Percentiles rank a stretch among this genome's conserved stretches.
Evolutionary conservation across 352 stramenopile species (phyloP).

Genomic region (Phytophthora chlamydospora): DNA sequence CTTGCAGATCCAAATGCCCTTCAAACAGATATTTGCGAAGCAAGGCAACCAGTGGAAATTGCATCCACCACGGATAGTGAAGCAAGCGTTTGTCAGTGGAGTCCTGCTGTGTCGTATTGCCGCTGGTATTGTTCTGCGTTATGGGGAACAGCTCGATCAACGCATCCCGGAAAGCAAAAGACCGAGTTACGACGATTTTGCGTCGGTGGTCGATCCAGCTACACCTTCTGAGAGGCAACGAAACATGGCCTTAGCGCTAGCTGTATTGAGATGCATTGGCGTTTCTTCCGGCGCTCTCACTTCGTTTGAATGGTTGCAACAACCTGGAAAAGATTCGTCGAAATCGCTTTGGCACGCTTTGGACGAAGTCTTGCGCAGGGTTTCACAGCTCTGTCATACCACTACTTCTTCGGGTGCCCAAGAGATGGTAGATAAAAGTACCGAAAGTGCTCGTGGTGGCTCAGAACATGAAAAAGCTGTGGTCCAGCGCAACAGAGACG

Average conservation of each 20-base stretch:
- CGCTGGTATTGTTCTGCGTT: constrained; percentile 22
- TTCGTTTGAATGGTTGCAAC: constrained; percentile 17
- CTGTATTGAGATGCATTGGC: constrained; percentile 21
- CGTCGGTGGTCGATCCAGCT: constrained; percentile 1
- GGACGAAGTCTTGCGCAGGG: constrained; percentile 13
- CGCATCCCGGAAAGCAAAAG: neutral
- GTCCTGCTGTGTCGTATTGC: constrained; percentile 49
- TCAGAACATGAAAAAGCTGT: neutral
- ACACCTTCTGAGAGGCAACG: constrained; percentile 16
- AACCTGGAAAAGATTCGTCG: constrained; percentile 2
- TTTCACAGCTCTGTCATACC: constrained; percentile 6
- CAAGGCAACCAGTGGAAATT: constrained; percentile 8
- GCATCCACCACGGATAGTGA: constrained; percentile 7
- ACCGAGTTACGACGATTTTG: neutral
- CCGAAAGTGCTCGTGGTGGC: neutral
- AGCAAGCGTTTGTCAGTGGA: constrained; percentile 36
- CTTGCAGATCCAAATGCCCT: constrained; percentile 21
- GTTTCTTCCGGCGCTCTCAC: constrained; percentile 15
- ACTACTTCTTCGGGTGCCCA: neutral
- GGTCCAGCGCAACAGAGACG: neutral
- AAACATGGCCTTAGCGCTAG: constrained; percentile 22
- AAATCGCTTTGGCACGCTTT: constrained; percentile 24
- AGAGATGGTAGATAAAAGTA: neutral
- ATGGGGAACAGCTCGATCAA: constrained; percentile 3
- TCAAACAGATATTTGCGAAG: constrained; percentile 24